Evolutionary conservation across 2,329 filamentous ascomycete genomes (phyloP), one percentile per base, ranked within the genome.

Genomic region (Verticillium klebahnii): DNA sequence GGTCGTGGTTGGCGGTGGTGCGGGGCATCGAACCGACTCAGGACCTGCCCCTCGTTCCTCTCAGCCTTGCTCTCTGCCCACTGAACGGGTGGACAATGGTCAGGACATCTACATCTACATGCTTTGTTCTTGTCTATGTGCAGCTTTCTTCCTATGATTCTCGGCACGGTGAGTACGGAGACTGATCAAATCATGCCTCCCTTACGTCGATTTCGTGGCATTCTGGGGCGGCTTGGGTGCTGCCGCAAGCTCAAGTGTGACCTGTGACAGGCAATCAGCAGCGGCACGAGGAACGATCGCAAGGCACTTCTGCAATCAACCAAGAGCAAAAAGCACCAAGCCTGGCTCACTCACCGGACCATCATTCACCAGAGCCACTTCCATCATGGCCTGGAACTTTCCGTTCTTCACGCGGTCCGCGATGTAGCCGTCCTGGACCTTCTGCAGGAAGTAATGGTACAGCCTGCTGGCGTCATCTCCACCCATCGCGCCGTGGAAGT

Each of bases 381-480:
- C 90, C 95, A 99, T 99, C 93, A 96, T 97, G 58, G 95, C 95
- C 72, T 97, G 94, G 74, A 99, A 99, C 34, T 94, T 87, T n/a
- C 96, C 95, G 73, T 99, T 89, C 73, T 97, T 93, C 62, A 99
- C 93, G 66, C 83, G 88, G 9, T 92, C 90, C 7, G 84, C 75
- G 5, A 80, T 75, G 73, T 98, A 96, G 2, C 87, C 82, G 60
- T 88, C 82, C 68, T 88, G 84, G 52, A 98, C 87, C 68, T 90
- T 91, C 58, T 85, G 78, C 68, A 93, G 86, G 78, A 99, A 98
- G 71, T 89, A 82, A 61, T 93, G 86, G 73, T 98, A 99, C 7
- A 98, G 81, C 64, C 84, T 84, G 69, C 87, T 91, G 29, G 94
- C 95, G 61, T 93, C 87, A 12, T 91, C 86, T 3, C 89, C 89